Conservation (phyloP, 768 basidiomycete genomes). For the Amanita brunnescens region DNA sequence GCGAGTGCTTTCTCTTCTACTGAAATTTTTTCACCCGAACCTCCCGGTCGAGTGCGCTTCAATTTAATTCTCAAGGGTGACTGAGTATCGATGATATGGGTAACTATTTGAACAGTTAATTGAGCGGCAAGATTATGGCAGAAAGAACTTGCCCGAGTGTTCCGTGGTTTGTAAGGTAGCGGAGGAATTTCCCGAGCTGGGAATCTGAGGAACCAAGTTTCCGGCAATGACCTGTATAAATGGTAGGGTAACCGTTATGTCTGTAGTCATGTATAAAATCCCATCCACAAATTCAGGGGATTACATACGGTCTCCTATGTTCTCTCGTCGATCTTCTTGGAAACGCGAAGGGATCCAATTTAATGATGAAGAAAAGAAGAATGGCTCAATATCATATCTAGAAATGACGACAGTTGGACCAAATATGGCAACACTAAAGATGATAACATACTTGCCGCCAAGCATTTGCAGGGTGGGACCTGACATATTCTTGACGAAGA, state of each 20-base stretch:
- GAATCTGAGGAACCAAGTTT: conserved; percentile 11
- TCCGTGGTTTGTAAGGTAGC: conserved; percentile 3
- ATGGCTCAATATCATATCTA: conserved; percentile 54
- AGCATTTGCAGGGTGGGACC: conserved; percentile 52
- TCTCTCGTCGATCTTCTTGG: conserved; percentile 34
- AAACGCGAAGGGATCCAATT: conserved; percentile 65
- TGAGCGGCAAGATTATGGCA: background rate
- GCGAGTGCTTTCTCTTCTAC: conserved; percentile 26
- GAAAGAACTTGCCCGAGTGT: background rate
- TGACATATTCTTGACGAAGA: conserved; percentile 47
- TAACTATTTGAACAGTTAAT: background rate
- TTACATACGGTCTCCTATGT: conserved; percentile 46
- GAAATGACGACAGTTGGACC: background rate
- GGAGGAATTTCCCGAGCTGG: conserved; percentile 11
- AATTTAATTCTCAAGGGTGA: conserved; percentile 21
- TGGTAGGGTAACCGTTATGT: conserved; percentile 49
- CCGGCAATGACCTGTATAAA: conserved; percentile 38
- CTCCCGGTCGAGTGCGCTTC: background rate
- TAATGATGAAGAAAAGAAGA: conserved; percentile 56
- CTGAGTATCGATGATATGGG: conserved; percentile 27
- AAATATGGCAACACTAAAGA: background rate
- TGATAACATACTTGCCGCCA: conserved; percentile 36
- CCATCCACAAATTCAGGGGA: background rate
- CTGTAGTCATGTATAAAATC: conserved; percentile 19
- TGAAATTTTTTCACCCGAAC: background rate